Base-by-base conservation (phyloP, 2,329 filamentous ascomycete genomes). In the Fusarium sp. region DNA sequence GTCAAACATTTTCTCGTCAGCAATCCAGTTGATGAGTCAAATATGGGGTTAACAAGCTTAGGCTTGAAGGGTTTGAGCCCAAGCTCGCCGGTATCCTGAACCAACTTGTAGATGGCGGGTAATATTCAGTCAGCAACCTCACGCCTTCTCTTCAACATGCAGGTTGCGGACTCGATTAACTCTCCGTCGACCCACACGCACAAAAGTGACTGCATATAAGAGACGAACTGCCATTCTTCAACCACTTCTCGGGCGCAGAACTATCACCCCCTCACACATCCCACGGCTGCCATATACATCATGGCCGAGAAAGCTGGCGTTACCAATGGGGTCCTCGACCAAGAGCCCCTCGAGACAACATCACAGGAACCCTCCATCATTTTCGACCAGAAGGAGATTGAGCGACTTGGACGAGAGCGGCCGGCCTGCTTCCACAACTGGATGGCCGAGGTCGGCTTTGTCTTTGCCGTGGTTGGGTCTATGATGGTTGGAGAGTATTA, bases 401-500 rank as follows among this genome's bases (percentile, higher is more conserved):
- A 92, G 72, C 83, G 84, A 15, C 82, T 93, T 2, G 91, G 90
- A 48, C 85, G 90, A 58, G 83, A 90, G 73, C 83, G 91, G 5
- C 91, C 91, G 2, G 80, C 83, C 6, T 80, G 81, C 40, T 91
- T 93, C 75, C 76, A 78, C 10, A 84, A 83, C 3, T 75, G 81
- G 50, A 84, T 84, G 79, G 78, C 86, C n/a, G 91, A 93, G 73
- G 65, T 89, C 6, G 85, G 86, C 23, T 93, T 92, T 74, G 86
- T 89, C 74, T 87, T 88, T 70, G 88, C 88, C 1, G 82, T 92
- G 18, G 80, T 90, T 12, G 85, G 88, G 66, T 90, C 89, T 47
- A 90, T 91, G 81, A 86, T 91, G 65, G 84, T 91, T 73, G 84
- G 87, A 71, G 92, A 95, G 81, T 95, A 91, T 79, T 92, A 91